A percentile compares a stretch with the other conserved stretches of the same genome.
phyloP scores from a whole-genome alignment of 345 rosid genomes.

The Melaleuca quinquenervia region DNA sequence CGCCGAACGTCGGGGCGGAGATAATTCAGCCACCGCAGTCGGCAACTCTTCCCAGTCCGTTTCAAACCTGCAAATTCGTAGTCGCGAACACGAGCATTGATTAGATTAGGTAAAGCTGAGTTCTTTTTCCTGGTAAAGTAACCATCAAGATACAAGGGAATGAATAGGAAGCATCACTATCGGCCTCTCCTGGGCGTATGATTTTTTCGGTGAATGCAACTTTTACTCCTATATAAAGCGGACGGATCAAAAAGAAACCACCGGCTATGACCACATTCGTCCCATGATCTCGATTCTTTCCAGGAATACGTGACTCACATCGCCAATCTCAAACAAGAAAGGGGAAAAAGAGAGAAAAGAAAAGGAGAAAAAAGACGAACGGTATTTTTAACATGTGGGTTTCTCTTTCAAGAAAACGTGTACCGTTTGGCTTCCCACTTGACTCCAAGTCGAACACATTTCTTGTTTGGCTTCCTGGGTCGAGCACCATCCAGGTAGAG shows the following conservation, averaged over 20 bases:
- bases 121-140: neutral
- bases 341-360: neutral
- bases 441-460: neutral
- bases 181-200: neutral
- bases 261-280: neutral
- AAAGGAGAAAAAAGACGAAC: neutral
- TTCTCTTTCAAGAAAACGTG: neutral
- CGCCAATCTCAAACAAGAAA: neutral
- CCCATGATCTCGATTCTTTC: neutral
- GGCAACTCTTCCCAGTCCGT: slow-evolving; percentile 5
- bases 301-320: neutral
- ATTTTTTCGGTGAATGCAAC: neutral
- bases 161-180: neutral
- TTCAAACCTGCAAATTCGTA: neutral
- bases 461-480: slow-evolving; percentile 13
- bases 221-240: neutral
- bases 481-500: neutral
- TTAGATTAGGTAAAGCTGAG: neutral
- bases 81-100: neutral
- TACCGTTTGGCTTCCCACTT: neutral
- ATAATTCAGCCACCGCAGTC: slow-evolving; percentile 6
- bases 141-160: neutral
- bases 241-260: neutral
- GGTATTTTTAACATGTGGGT: neutral
- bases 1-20: slow-evolving; percentile 8